Percentiles rank a stretch among this genome's conserved stretches.
Evolutionary conservation across 306 rosid species (phyloP).

Genomic region (Glycine tomentella): DNA sequence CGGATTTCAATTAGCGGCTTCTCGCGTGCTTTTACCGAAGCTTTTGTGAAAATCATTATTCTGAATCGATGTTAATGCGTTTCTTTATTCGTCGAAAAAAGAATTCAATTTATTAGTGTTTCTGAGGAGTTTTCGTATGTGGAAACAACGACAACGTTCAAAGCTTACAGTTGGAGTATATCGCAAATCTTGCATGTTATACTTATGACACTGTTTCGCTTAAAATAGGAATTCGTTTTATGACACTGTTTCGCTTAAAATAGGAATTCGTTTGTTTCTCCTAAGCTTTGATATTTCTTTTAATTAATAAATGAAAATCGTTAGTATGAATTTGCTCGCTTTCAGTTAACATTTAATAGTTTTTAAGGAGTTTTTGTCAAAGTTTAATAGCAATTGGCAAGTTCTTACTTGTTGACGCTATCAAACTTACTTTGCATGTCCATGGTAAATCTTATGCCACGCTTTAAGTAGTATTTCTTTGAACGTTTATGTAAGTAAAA

Average conservation of each 20-base stretch:
- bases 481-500: neutral
- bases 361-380: too few species aligned
- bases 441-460: too few species aligned
- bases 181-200: neutral
- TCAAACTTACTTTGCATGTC: too few species aligned
- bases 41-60: neutral
- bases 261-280: neutral
- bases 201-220: neutral
- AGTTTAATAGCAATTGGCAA: too few species aligned
- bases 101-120: too few species aligned
- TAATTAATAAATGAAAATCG: neutral
- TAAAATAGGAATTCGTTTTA: too few species aligned
- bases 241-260: neutral
- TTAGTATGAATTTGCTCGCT: neutral
- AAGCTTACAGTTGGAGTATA: too few species aligned
- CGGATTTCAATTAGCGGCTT: neutral
- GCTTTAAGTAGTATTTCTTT: slow-evolving; percentile 10
- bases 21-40: neutral
- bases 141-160: too few species aligned
- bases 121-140: neutral
- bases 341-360: too few species aligned
- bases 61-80: slow-evolving; percentile 16
- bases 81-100: neutral
- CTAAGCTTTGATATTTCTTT: neutral
- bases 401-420: too few species aligned